Conservation (phyloP, 805 yeast species). For the Metschnikowia henanensis region DNA sequence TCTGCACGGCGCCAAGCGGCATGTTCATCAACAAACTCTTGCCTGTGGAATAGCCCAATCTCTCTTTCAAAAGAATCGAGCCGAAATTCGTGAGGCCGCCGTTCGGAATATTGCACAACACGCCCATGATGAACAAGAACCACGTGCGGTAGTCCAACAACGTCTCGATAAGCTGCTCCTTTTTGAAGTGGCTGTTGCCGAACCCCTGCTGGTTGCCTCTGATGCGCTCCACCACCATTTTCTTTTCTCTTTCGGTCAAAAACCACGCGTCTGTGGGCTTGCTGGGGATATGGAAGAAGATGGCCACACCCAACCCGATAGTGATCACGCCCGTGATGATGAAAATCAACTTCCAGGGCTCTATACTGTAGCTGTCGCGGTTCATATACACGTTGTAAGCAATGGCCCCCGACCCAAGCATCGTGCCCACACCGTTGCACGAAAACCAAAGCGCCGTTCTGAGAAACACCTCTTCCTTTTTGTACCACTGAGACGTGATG, state of each 20-base stretch:
- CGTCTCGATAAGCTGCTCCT: conserved; percentile 38
- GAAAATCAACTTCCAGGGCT: conserved; percentile 39
- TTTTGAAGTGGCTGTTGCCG: conserved; percentile 39
- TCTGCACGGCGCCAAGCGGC: conserved; percentile 50
- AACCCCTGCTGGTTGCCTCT: conserved; percentile 41
- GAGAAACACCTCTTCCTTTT: conserved; percentile 34
- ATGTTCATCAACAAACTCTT: conserved; percentile 44
- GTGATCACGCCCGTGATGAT: conserved; percentile 34
- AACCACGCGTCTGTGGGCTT: conserved; percentile 34
- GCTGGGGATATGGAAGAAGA: conserved; percentile 36
- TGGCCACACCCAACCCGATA: conserved; percentile 16
- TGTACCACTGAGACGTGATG: conserved; percentile 59
- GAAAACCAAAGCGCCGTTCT: conserved; percentile 36
- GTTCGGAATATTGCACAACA: conserved; percentile 39
- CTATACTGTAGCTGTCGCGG: conserved; percentile 39
- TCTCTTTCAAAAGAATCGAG: conserved; percentile 41
- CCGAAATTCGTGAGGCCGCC: conserved; percentile 56
- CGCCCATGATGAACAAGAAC: conserved; percentile 18
- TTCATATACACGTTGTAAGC: conserved; percentile 53
- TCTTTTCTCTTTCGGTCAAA: conserved; percentile 29
- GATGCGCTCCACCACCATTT: conserved; percentile 21
- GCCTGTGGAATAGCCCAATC: conserved; percentile 39
- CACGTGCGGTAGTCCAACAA: conserved; percentile 36
- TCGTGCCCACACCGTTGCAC: conserved; percentile 32
- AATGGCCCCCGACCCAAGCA: conserved; percentile 36